phyloP scores from a whole-genome alignment of 305 asterid species.

The Fraxinus xanthoxyloides region DNA sequence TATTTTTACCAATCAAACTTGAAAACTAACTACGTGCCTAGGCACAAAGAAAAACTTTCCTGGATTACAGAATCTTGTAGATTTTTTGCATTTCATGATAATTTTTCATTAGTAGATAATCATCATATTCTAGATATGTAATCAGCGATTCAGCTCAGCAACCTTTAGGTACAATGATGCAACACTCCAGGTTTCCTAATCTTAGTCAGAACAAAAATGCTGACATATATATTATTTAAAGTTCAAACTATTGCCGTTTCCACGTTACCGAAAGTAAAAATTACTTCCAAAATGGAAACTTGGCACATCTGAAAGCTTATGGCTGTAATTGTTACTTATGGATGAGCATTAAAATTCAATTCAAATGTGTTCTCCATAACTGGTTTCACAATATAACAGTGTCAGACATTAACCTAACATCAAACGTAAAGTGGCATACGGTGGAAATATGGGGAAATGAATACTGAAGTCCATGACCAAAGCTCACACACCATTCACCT shows the following conservation, averaged over 20 bases:
- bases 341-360: neutral
- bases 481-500: neutral
- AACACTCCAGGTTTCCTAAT: neutral
- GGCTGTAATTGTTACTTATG: too few relatives aligned
- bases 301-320: neutral
- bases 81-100: neutral
- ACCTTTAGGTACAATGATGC: neutral
- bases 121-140: neutral
- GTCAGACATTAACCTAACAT: neutral
- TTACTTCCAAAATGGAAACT: neutral
- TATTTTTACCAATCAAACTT: neutral
- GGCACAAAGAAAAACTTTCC: neutral
- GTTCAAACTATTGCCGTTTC: neutral
- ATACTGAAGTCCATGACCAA: neutral
- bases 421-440: neutral
- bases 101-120: neutral
- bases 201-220: neutral
- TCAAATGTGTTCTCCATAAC: neutral
- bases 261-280: neutral
- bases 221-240: neutral
- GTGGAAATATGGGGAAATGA: neutral
- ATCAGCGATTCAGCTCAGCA: neutral
- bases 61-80: neutral
- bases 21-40: neutral
- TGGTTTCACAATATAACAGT: neutral